Evolutionary conservation across 441 rosid species (phyloP), one percentile per base, ranked within the genome.

Genomic region (Syzygium malaccense): DNA sequence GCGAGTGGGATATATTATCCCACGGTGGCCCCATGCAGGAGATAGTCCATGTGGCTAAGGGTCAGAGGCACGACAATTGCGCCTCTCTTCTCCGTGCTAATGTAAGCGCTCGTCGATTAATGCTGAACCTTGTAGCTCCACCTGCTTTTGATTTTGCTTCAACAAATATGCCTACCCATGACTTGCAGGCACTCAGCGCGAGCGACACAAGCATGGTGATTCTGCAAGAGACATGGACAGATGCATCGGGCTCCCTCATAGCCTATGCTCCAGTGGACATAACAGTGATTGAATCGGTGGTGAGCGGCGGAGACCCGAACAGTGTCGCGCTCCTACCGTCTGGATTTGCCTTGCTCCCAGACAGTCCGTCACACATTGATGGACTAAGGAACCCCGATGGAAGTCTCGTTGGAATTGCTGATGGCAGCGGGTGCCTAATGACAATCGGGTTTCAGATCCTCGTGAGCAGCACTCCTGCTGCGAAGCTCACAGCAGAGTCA

Each of bases 1-100:
- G 98, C 87, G 96, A 97, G 92, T 97, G 99, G 99, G 99, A 97
- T 91, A 96, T 98, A 19, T 87, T 98, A 86, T 97, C 99, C 30
- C 94, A 96, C 33, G 98, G 98, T 41, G 97, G 98, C 28, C 98
- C 98, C 11, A 96, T 98, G 99, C 98, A 94, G 85, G 99, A 97
- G 92, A 95, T 95, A 95, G 97, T 96, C 89, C 99, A 94, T 89
- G 95, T 97, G 4, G 96, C 98, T 87, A 98, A 98, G 91, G 99
- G 98, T 89, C 98, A 94, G 87, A 97, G 95, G 85, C 97, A 94
- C 60, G 98, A 97, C 94, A 96, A 97, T 91, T 96, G 97, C 89
- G 98, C 97, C 85, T 97, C 98, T 86, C 96, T 98, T 49, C 96
- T 98, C n/a, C 97, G 99, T 18, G 90, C 93, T 55, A 90, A 88